These are phyloP conservation scores for Discostella stelligera DNA, from an alignment of 352 stramenopile genomes.

Conservation along the genomic window DNA sequence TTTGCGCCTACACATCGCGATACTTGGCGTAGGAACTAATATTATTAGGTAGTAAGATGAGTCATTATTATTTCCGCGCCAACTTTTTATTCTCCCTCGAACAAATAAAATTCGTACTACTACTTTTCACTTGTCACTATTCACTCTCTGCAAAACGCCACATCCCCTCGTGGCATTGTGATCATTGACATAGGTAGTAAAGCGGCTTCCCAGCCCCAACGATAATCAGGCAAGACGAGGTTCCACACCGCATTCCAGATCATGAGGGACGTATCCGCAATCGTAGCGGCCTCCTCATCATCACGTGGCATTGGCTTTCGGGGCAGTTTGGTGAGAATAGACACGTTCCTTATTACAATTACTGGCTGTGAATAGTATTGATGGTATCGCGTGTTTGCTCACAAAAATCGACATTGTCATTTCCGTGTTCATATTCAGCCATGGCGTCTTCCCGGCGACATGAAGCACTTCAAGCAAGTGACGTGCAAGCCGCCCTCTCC, in stretches of 20 bases:
- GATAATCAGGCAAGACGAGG: conserved; percentile 42
- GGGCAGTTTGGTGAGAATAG: conserved; percentile 65
- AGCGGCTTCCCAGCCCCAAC: neutral
- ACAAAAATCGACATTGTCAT: neutral
- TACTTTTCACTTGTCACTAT: too few relatives aligned
- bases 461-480: conserved; percentile 95
- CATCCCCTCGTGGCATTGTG: too few relatives aligned
- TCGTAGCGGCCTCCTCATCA: conserved; percentile 71
- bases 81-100: too few relatives aligned
- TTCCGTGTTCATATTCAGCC: conserved; percentile 75
- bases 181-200: too few relatives aligned
- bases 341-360: neutral
- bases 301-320: conserved; percentile 76
- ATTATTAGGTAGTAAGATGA: too few relatives aligned
- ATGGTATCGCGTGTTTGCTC: neutral
- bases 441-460: conserved; percentile 93
- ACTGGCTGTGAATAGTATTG: neutral
- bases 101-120: too few relatives aligned
- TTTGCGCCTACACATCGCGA: too few relatives aligned
- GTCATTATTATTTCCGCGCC: too few relatives aligned
- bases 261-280: conserved; percentile 74
- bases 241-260: conserved; percentile 56
- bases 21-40: too few relatives aligned
- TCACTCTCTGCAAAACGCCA: too few relatives aligned
- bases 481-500: conserved; percentile 78